These are phyloP conservation scores for Exobasidium cylindrosporum DNA, from an alignment of 1,284 basidiomycete genomes.

Conservation along the genomic window DNA sequence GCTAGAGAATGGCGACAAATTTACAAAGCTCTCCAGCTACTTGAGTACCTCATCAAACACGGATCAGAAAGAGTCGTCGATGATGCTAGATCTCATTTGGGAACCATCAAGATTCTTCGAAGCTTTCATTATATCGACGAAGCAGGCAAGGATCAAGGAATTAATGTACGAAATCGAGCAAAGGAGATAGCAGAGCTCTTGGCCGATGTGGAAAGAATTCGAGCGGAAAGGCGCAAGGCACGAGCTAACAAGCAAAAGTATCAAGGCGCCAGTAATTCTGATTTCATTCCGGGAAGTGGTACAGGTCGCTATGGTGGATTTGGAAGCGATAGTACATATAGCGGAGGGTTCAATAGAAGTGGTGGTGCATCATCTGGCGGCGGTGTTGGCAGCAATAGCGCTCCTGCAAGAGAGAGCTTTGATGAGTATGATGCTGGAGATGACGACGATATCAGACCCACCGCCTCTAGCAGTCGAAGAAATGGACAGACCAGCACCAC, in stretches of 20 bases:
- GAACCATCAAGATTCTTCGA: conserved; percentile 93
- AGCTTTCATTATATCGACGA: conserved; percentile 99
- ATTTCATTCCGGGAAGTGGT: conserved; percentile 64
- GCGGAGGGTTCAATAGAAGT: conserved; percentile 30
- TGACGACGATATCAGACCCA: conserved; percentile 65
- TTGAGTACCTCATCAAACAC: conserved; percentile 95
- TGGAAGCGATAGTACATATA: conserved; percentile 66
- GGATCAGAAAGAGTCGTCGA: conserved; percentile 98
- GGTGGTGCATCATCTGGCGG: conserved; percentile 2
- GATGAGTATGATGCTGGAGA: conserved; percentile 98
- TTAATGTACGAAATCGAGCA: conserved; percentile 92
- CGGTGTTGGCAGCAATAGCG: conserved; percentile 56
- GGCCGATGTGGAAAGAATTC: conserved; percentile 84
- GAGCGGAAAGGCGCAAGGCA: conserved; percentile 84
- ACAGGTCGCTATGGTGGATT: conserved; percentile 75
- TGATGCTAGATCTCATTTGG: conserved; percentile 88
- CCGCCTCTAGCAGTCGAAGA: conserved; percentile 19
- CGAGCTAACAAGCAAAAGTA: conserved; percentile 92
- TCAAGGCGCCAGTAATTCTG: conserved; percentile 77
- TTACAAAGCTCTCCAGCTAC: conserved; percentile 94
- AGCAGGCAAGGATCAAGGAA: conserved; percentile 97
- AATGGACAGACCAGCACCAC: conserved; percentile 16
- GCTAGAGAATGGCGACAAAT: conserved; percentile 98
- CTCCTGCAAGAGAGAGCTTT: conserved; percentile 59
- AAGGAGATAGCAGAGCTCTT: conserved; percentile 86